Evolutionary conservation across 306 rosid species (phyloP).

Genomic region (Gillenia trifoliata): DNA sequence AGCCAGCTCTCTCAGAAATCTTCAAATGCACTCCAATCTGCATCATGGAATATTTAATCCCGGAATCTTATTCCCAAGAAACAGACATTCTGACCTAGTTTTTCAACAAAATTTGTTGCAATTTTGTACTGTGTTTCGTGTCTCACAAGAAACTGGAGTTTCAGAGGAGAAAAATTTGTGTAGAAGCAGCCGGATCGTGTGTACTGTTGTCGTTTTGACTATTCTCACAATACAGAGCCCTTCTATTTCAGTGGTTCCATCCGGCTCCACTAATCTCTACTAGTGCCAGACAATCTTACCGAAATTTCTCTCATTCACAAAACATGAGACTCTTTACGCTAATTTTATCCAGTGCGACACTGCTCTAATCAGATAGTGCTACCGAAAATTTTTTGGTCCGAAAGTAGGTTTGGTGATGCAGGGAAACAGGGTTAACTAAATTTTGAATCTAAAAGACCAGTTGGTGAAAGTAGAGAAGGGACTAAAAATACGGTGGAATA

Average conservation of each 20-base stretch:
- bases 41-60: background rate
- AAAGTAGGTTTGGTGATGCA: conserved; percentile 22
- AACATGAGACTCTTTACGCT: too few species aligned
- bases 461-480: conserved; percentile 25
- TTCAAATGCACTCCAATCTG: conserved; percentile 20
- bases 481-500: background rate
- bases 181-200: fast-evolving
- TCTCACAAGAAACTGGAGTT: conserved; percentile 4
- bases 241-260: too few species aligned
- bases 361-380: too few species aligned
- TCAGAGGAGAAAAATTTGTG: too few species aligned
- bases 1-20: conserved; percentile 8
- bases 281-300: too few species aligned
- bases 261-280: background rate
- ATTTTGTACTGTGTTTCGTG: conserved; percentile 10
- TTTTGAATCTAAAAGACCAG: conserved; percentile 22
- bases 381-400: background rate
- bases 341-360: too few species aligned
- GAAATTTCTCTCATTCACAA: too few species aligned
- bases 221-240: too few species aligned
- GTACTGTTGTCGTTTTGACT: too few species aligned
- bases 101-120: conserved; percentile 10
- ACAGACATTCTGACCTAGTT: conserved; percentile 23
- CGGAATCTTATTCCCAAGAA: conserved; percentile 10
- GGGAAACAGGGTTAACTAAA: conserved; percentile 27